Percentiles rank a stretch among this genome's conserved stretches.
phyloP scores from a whole-genome alignment of 768 basidiomycete species.

The Boletus bicolor region DNA sequence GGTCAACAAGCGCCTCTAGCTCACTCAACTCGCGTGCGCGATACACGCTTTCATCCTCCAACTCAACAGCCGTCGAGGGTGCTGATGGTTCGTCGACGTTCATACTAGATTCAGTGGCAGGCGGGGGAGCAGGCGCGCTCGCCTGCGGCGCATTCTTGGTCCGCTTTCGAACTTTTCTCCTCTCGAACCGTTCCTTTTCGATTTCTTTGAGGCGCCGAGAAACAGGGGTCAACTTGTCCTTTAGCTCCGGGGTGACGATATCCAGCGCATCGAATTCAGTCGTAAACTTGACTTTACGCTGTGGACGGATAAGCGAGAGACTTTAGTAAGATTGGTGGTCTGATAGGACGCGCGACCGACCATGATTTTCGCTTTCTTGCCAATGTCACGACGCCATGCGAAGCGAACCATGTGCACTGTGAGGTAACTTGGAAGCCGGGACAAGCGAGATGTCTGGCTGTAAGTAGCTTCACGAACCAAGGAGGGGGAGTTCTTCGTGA shows the following conservation, averaged over 20 bases:
- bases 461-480: slow-evolving; percentile 82
- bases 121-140: slow-evolving; percentile 18
- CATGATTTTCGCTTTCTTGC: slow-evolving; percentile 97
- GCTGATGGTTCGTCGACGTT: slow-evolving; percentile 48
- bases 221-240: slow-evolving; percentile 65
- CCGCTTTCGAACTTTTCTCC: slow-evolving; percentile 76
- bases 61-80: slow-evolving; percentile 25
- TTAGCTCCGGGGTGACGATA: slow-evolving; percentile 75
- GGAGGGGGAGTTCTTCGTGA: slow-evolving; percentile 80
- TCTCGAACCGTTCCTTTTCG: slow-evolving; percentile 79
- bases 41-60: slow-evolving; percentile 65
- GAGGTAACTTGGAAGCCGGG: slow-evolving; percentile 80
- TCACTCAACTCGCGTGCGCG: slow-evolving; percentile 63
- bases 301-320: not conserved
- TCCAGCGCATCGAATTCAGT: slow-evolving; percentile 85
- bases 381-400: slow-evolving; percentile 88
- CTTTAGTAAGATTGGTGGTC: not conserved
- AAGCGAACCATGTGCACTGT: slow-evolving; percentile 96
- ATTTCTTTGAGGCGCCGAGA: slow-evolving; percentile 72
- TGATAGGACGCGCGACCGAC: slow-evolving; percentile 34
- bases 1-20: slow-evolving; percentile 61
- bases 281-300: slow-evolving; percentile 92
- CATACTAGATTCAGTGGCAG: slow-evolving; percentile 24
- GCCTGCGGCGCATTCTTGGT: slow-evolving; percentile 44
- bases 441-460: slow-evolving; percentile 73